phyloP scores from a whole-genome alignment of 441 rosid species.

The Raphanus hybrid region DNA sequence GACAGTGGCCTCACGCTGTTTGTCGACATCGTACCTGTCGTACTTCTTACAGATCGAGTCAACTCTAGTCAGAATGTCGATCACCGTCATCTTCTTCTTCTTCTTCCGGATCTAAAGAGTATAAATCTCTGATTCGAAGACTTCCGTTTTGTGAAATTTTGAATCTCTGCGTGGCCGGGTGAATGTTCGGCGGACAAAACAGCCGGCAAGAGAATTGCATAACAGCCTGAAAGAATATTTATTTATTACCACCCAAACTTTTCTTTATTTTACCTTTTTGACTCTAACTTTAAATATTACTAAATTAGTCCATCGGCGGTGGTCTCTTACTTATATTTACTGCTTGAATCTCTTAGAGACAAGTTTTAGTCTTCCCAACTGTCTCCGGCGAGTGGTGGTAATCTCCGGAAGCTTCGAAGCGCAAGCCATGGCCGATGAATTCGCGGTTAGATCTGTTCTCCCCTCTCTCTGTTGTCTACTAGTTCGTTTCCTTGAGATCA shows the following conservation, averaged over 20 bases:
- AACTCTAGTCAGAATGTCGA: conserved; percentile 89
- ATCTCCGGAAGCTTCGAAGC: background rate
- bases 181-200: conserved; percentile 21
- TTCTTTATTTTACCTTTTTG: background rate
- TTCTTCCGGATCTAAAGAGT: conserved; percentile 19
- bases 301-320: background rate
- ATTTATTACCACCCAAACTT: background rate
- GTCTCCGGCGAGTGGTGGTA: background rate
- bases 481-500: background rate
- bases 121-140: conserved; percentile 29
- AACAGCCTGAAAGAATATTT: conserved; percentile 30
- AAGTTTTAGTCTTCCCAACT: background rate
- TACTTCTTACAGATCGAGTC: conserved; percentile 96
- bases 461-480: background rate
- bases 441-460: background rate
- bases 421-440: background rate
- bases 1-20: conserved; percentile 76
- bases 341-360: background rate
- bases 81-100: conserved; percentile 74
- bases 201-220: conserved; percentile 11
- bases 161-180: background rate
- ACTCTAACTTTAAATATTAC: background rate
- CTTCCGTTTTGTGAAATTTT: conserved; percentile 17
- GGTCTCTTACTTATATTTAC: background rate
- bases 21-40: conserved; percentile 92